Evolutionary conservation across 352 stramenopile species (phyloP), one percentile per base, ranked within the genome.

Genomic region (Phytophthora palmivora): DNA sequence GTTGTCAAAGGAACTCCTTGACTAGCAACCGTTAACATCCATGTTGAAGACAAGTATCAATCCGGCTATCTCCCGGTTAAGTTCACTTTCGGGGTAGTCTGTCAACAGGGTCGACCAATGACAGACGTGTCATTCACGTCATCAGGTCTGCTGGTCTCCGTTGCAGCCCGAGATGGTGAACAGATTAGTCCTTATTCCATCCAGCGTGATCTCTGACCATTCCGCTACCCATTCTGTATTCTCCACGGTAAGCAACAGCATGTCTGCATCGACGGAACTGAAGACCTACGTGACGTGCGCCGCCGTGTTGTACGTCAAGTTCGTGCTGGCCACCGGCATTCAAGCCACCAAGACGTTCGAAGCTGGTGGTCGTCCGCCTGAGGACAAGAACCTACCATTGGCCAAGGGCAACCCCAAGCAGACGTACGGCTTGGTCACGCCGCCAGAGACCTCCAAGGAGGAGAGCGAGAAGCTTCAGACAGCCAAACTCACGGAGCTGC

Each of bases 221-320:
- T 43, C 18, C 58, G 30, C 19, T 18, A 45, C 46, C 42, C 55
- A 72, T 55, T 65, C 24, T 45, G 15, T 11, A 56, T 58, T 42
- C 42, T 52, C 47, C 58, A 39, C 26, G 48, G 30, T n/a, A 39
- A 54, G n/a, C 43, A 18, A 22, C 14, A 59, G 15, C 19, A 82
- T 76, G 70, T 69, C 56, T 6, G 61, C 58, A 10, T 70, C 70
- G 2, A 41, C 51, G 1, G 74, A 76, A 14, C 55, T 86, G 51
- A 85, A 90, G 70, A 70, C 74, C 30, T 87, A 80, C 64, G 73
- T 83, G 28, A 67, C 78, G 1, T 90, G 79, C 70, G 52, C 68
- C 6, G 47, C 67, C 32, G 43, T 88, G 36, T 70, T 92, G 24
- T 92, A 82, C 68, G 34, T 82, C 73, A 92, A 92, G 78, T 90